phyloP scores from a whole-genome alignment of 2,329 filamentous ascomycete genomes.

The Neocucurbitaria cava region DNA sequence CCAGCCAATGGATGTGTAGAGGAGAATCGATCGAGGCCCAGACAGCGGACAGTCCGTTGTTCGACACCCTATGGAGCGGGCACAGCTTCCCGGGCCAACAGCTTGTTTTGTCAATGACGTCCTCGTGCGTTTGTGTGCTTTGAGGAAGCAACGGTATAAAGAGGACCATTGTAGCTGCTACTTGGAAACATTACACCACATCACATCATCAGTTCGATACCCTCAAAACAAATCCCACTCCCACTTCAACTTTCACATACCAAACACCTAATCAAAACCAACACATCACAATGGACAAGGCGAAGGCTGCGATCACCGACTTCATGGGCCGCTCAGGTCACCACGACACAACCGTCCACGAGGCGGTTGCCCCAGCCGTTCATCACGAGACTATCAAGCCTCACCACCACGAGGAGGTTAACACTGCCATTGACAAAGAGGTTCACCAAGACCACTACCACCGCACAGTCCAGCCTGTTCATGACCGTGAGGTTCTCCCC shows the following conservation, averaged over 20 bases:
- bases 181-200: constrained; percentile 16
- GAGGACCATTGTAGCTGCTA: constrained; percentile 9
- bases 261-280: constrained; percentile 9
- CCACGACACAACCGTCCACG: constrained; percentile 74
- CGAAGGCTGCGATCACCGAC: constrained; percentile 66
- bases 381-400: constrained; percentile 67
- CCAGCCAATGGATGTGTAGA: neutral
- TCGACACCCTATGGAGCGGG: constrained; percentile 5
- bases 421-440: constrained; percentile 70
- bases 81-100: neutral
- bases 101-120: constrained; percentile 30
- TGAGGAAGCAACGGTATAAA: constrained; percentile 26
- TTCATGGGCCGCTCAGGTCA: constrained; percentile 68
- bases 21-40: constrained; percentile 10
- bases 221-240: neutral
- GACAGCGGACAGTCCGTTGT: constrained; percentile 5
- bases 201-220: constrained; percentile 7
- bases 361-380: constrained; percentile 67
- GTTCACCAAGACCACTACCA: constrained; percentile 77
- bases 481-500: constrained; percentile 62
- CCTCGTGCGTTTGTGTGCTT: constrained; percentile 20
- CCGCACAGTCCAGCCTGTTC: constrained; percentile 71
- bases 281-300: constrained; percentile 66
- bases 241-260: constrained; percentile 1
- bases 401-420: constrained; percentile 67